phyloP scores from a whole-genome alignment of 2,329 filamentous ascomycete genomes.

The Penicillium sp. region DNA sequence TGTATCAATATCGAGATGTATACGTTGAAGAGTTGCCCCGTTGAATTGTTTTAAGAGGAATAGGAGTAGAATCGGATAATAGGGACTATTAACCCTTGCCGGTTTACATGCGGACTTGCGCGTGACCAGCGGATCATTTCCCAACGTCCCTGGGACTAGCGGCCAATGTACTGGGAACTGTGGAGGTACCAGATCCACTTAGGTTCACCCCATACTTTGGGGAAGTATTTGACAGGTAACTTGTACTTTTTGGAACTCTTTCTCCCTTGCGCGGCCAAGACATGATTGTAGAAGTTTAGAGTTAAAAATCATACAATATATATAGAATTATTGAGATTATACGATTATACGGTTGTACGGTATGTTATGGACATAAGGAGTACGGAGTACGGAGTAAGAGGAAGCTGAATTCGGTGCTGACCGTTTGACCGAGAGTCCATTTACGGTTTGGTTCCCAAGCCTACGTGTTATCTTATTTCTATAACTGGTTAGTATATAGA shows the following conservation, averaged over 20 bases:
- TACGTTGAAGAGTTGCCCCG: too few species aligned
- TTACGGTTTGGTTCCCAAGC: background rate
- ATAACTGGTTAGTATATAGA: too few species aligned
- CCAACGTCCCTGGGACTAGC: background rate
- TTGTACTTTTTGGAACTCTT: too few species aligned
- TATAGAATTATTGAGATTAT: background rate
- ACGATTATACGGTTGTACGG: background rate
- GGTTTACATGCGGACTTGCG: constrained; percentile 11
- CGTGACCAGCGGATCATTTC: constrained; percentile 25
- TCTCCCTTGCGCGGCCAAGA: constrained; percentile 10
- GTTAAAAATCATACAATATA: background rate
- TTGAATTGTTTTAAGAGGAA: too few species aligned
- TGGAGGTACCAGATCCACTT: constrained; percentile 7
- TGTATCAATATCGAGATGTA: too few species aligned
- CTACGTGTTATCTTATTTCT: background rate
- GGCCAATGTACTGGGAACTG: background rate
- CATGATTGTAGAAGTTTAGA: background rate
- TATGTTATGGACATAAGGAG: background rate
- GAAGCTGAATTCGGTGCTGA: constrained; percentile 9
- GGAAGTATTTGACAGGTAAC: background rate
- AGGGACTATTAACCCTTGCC: background rate
- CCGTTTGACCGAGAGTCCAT: constrained; percentile 18
- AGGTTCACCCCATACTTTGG: constrained; percentile 5
- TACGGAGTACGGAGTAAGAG: background rate
- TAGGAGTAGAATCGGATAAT: too few species aligned